A percentile compares a stretch with the other conserved stretches of the same genome.
Conservation (phyloP, 1,284 basidiomycete species). For the Cerrena zonata region DNA sequence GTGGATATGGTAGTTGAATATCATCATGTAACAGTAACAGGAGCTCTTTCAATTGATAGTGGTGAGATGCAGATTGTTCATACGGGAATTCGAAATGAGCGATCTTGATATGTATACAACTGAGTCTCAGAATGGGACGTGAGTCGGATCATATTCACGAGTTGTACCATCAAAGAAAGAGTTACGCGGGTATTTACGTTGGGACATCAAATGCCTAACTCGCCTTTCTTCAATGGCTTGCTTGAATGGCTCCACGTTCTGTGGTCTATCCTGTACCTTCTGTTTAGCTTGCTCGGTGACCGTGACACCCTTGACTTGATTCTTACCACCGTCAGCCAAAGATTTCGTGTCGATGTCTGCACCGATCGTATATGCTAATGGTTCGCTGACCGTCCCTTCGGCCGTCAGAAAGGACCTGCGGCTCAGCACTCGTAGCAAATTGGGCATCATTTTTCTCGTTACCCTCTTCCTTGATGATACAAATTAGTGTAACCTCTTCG, state of each 20-base stretch:
- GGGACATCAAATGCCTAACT: slow-evolving; percentile 46
- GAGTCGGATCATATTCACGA: too few species aligned
- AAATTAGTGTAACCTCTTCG: slow-evolving; percentile 33
- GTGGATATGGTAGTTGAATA: too few species aligned
- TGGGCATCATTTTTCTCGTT: slow-evolving; percentile 31
- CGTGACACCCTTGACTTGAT: slow-evolving; percentile 17
- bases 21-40: too few species aligned
- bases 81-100: too few species aligned
- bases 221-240: slow-evolving; percentile 41
- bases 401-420: slow-evolving; percentile 62
- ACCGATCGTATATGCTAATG: slow-evolving; percentile 30
- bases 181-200: too few species aligned
- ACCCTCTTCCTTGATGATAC: slow-evolving; percentile 44
- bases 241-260: slow-evolving; percentile 41
- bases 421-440: slow-evolving; percentile 64
- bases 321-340: slow-evolving; percentile 11
- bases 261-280: slow-evolving; percentile 32
- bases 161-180: too few species aligned
- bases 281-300: slow-evolving; percentile 30
- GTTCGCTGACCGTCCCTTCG: slow-evolving; percentile 46
- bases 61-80: too few species aligned
- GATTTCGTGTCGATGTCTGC: slow-evolving; percentile 16
- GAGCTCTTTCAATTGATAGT: too few species aligned
- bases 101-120: too few species aligned
- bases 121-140: too few species aligned